Evolutionary conservation across 2,329 filamentous ascomycete genomes (phyloP), one percentile per base, ranked within the genome.

Genomic region (Claviceps quebecensis): DNA sequence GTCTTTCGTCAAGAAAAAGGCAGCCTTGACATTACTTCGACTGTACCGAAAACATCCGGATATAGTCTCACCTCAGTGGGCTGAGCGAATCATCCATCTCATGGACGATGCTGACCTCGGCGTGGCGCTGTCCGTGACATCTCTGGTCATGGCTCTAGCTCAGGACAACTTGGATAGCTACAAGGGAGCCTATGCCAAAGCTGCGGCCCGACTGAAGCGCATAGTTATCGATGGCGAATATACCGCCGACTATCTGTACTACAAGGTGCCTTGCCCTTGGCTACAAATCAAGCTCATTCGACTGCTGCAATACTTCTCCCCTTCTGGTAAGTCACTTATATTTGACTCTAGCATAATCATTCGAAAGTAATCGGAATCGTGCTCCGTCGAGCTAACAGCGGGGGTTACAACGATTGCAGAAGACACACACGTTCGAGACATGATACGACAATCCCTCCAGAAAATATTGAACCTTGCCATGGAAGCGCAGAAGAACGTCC

Each of bases 261-360:
- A 98, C 75, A 96, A 96, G 63, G 93, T 98, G n/a, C 93, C 93
- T 1, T 98, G 93, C 64, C 93, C 93, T 2, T 98, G 93, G 93
- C 83, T 98, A 53, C 90, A 97, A 69, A 86, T 97, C 62, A 98
- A 98, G 71, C 76, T 98, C 17, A 70, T 98, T 57, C 82, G 90
- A 55, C 70, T 98, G 54, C 75, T 98, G 56, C 93, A 98, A 68
- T 98, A 97, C 67, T 98, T 95, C 67, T 86, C 90, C 26, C 91
- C 93, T 45, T 94, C 93, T 64, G 84, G 87, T 90, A 74, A 57
- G 76, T 19, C 19, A 16, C n/a, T 2, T 17, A 2, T 23, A 36
- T 16, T 16, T 37, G 47, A 7, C 19, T 23, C 6, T 44, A 23
- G 19, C 22, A 43, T 43, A 16, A 3, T 14, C 40, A 43, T 23